Percentiles rank a stretch among this genome's conserved stretches.
Conservation (phyloP, 225 moss, liverwort and hornwort genomes). For the Lunularia cruciata region DNA sequence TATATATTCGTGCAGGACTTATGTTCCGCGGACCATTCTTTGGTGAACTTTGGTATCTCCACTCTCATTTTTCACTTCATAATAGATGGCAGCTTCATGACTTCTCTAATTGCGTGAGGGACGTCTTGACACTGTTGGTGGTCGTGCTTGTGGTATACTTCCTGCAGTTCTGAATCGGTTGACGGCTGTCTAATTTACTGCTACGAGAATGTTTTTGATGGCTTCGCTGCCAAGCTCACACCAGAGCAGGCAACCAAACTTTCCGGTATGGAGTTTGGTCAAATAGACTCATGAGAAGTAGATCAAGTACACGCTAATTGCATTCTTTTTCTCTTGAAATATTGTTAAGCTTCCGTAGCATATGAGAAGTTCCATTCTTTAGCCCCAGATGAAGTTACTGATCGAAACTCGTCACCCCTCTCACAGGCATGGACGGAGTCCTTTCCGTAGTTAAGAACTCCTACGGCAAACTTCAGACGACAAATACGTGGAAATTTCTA, state of each 20-base stretch:
- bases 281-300: too few relatives aligned
- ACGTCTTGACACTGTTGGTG: not conserved
- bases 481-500: constrained; percentile 20
- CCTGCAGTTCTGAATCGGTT: not conserved
- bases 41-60: not conserved
- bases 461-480: not conserved
- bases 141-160: not conserved
- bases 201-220: constrained; percentile 16
- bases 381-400: not conserved
- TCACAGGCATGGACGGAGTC: constrained; percentile 17
- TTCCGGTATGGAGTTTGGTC: not conserved
- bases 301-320: not conserved
- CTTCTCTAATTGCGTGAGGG: not conserved
- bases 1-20: not conserved
- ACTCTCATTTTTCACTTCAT: not conserved
- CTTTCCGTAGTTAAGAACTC: not conserved
- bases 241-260: not conserved
- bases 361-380: not conserved
- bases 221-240: constrained; percentile 20
- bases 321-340: not conserved
- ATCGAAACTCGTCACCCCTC: not conserved
- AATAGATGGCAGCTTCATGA: not conserved
- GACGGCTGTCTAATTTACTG: constrained; percentile 15
- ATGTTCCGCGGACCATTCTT: not conserved
- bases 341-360: too few relatives aligned